These are phyloP conservation scores for Cercospora nicotianae DNA, from an alignment of 2,329 filamentous ascomycete genomes.

Conservation along the genomic window DNA sequence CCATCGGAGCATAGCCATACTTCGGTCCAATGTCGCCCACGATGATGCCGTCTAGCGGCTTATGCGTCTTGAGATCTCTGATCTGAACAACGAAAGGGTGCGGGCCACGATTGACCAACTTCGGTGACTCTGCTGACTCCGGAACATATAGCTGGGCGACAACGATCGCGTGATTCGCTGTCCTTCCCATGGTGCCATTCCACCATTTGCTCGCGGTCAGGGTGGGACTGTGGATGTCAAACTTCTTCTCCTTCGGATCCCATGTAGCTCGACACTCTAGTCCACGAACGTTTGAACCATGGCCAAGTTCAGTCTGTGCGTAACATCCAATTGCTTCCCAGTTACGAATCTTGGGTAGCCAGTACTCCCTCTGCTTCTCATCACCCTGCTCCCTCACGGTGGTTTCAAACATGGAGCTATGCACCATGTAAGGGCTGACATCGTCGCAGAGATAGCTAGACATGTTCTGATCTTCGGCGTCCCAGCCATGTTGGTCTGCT, in stretches of 20 bases:
- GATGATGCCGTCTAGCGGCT: conserved; percentile 50
- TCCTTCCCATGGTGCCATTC: conserved; percentile 55
- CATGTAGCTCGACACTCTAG: conserved; percentile 52
- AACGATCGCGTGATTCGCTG: conserved; percentile 58
- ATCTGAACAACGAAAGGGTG: conserved; percentile 57
- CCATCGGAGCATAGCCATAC: conserved; percentile 54
- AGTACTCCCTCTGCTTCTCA: conserved; percentile 50
- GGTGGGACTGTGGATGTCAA: conserved; percentile 54
- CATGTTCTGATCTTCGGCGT: conserved; percentile 53
- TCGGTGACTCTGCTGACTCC: conserved; percentile 30
- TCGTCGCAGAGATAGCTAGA: conserved; percentile 55
- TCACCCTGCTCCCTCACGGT: conserved; percentile 54
- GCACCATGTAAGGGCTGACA: conserved; percentile 55
- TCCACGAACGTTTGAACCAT: conserved; percentile 55
- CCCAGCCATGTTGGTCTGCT: conserved; percentile 50
- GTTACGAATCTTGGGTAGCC: conserved; percentile 52
- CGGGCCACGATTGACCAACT: conserved; percentile 50
- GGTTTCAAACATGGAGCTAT: conserved; percentile 54
- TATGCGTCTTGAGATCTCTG: conserved; percentile 50
- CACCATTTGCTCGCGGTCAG: conserved; percentile 58
- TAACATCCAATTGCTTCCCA: conserved; percentile 56
- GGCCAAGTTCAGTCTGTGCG: conserved; percentile 53
- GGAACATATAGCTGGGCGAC: conserved; percentile 54
- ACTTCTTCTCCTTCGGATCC: conserved; percentile 48
- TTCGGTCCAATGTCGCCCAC: conserved; percentile 59